A percentile compares a stretch with the other conserved stretches of the same genome.
These are phyloP conservation scores for Volvariella volvacea DNA, from an alignment of 1,284 basidiomycete species.

Conservation along the genomic window DNA sequence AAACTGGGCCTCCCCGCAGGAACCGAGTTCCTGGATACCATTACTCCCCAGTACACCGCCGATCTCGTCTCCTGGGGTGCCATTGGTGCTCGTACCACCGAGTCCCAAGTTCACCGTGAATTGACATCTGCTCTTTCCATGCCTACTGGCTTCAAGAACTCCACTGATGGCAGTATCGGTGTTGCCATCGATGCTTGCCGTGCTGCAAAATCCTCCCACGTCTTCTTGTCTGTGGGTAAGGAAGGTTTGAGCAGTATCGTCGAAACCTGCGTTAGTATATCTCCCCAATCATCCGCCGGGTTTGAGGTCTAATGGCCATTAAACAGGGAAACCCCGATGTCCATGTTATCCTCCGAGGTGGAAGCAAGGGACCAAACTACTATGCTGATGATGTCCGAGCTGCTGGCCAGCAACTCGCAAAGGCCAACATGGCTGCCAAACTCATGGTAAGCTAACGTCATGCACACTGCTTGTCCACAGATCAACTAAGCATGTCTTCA, in stretches of 20 bases:
- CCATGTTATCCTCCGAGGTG: slow-evolving; percentile 90
- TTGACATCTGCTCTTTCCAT: slow-evolving; percentile 82
- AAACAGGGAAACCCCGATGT: slow-evolving; percentile 78
- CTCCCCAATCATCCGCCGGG: not conserved
- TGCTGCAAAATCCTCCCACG: slow-evolving; percentile 80
- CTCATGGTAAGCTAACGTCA: slow-evolving; percentile 61
- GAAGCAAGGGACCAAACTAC: slow-evolving; percentile 84
- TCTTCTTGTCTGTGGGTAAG: slow-evolving; percentile 91
- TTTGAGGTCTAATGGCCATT: slow-evolving; percentile 2
- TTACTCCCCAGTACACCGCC: slow-evolving; percentile 91
- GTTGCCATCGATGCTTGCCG: slow-evolving; percentile 91
- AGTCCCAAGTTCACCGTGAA: slow-evolving; percentile 94
- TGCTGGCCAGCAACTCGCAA: slow-evolving; percentile 69
- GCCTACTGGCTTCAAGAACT: slow-evolving; percentile 83
- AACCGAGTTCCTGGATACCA: slow-evolving; percentile 87
- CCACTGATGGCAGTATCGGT: slow-evolving; percentile 70
- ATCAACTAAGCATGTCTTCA: slow-evolving; percentile 5
- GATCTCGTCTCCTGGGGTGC: slow-evolving; percentile 97
- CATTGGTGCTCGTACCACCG: slow-evolving; percentile 93
- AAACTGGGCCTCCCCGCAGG: slow-evolving; percentile 83
- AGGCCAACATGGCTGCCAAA: slow-evolving; percentile 74
- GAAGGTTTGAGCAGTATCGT: slow-evolving; percentile 89
- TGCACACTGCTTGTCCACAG: slow-evolving; percentile 3
- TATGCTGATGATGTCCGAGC: slow-evolving; percentile 72
- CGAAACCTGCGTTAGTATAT: slow-evolving; percentile 66